phyloP scores from a whole-genome alignment of 805 yeast genomes.

The Kurtzmaniella fragi region DNA sequence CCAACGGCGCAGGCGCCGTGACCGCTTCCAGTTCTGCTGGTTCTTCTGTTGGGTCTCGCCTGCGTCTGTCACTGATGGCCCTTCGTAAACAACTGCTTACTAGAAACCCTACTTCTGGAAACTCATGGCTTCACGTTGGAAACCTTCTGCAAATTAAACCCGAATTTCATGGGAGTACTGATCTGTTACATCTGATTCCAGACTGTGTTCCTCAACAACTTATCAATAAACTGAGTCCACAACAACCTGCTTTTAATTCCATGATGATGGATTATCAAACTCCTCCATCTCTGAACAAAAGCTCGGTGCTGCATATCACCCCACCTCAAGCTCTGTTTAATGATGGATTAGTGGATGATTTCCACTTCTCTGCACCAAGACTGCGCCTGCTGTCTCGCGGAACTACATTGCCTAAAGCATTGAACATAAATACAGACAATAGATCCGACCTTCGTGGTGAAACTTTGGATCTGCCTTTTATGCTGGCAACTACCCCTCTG shows the following conservation, averaged over 20 bases:
- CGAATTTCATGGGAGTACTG: slow-evolving; percentile 24
- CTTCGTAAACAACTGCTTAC: slow-evolving; percentile 41
- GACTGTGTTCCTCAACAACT: slow-evolving; percentile 40
- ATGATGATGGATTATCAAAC: slow-evolving; percentile 40
- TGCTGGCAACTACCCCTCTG: slow-evolving; percentile 31
- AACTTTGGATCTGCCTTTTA: slow-evolving; percentile 37
- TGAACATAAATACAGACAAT: slow-evolving; percentile 35
- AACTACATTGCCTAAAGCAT: slow-evolving; percentile 25
- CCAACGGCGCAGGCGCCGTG: slow-evolving; percentile 5
- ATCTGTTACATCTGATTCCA: slow-evolving; percentile 40
- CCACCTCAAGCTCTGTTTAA: slow-evolving; percentile 10
- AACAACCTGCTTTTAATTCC: slow-evolving; percentile 20
- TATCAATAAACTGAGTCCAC: slow-evolving; percentile 25
- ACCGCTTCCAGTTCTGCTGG: slow-evolving; percentile 5
- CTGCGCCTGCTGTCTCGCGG: slow-evolving; percentile 18
- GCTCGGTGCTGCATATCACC: slow-evolving; percentile 19
- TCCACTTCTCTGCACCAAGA: slow-evolving; percentile 17
- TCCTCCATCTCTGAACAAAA: slow-evolving; percentile 31
- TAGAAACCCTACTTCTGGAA: slow-evolving; percentile 33
- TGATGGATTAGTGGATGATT: slow-evolving; percentile 28
- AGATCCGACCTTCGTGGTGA: slow-evolving; percentile 16
- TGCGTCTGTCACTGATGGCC: slow-evolving; percentile 31
- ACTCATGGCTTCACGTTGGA: slow-evolving; percentile 42
- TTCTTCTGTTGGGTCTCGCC: slow-evolving; percentile 17
- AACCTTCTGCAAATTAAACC: slow-evolving; percentile 26